phyloP scores from a whole-genome alignment of 2,329 filamentous ascomycete genomes.

The Penicillium brasilianum region DNA sequence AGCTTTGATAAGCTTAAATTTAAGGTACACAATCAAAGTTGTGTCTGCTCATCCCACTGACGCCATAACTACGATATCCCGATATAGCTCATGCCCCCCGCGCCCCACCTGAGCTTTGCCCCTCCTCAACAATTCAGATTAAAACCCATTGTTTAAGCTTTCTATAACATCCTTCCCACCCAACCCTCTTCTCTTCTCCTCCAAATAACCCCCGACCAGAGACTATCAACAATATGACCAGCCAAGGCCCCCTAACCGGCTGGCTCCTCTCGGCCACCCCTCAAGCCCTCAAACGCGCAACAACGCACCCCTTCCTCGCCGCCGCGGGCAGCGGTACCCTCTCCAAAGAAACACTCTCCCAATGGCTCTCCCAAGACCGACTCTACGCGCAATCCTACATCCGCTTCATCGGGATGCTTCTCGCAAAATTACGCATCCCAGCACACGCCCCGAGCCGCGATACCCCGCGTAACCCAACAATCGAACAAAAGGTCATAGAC shows the following conservation, averaged over 20 bases:
- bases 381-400: conserved; percentile 74
- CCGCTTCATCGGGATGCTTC: conserved; percentile 67
- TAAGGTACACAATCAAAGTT: neutral
- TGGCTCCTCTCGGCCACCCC: conserved; percentile 60
- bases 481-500: conserved; percentile 63
- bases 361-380: conserved; percentile 74
- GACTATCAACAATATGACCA: conserved; percentile 32
- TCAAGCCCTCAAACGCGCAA: conserved; percentile 59
- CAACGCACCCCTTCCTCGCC: conserved; percentile 69
- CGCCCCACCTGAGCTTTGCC: conserved; percentile 15
- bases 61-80: conserved; percentile 23
- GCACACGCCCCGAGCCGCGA: conserved; percentile 39
- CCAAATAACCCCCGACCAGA: conserved; percentile 1
- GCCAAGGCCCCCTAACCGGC: conserved; percentile 55
- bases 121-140: neutral
- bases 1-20: neutral
- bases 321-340: conserved; percentile 68
- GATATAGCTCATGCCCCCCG: neutral
- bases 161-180: neutral
- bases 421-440: conserved; percentile 64
- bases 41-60: conserved; percentile 13
- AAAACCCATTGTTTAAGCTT: neutral
- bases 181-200: neutral
- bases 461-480: conserved; percentile 37
- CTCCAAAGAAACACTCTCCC: conserved; percentile 59